Base-by-base conservation (phyloP, 805 yeast genomes). In the Kuraishia capsulata region DNA sequence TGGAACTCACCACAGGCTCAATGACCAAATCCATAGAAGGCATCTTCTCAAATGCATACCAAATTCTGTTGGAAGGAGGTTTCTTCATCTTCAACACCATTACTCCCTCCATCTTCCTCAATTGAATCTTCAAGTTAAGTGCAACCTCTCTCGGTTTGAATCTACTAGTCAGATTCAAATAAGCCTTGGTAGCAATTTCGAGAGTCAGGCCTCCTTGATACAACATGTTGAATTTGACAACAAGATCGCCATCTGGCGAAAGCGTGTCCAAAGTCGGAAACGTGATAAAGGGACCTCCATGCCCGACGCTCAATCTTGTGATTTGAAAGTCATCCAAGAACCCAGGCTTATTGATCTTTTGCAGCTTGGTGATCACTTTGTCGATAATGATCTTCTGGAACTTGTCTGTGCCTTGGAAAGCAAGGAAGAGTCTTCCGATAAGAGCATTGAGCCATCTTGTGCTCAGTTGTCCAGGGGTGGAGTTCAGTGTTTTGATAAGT, bases 381-480 rank as follows among this genome's bases (percentile, higher is more conserved):
- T 63, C 59, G 36, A 72, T 67, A 33, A 89, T 64, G 36, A 67
- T 70, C 36, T 69, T 64, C 37, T 79, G 78, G 48, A 88, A 69
- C 11, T 67, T 64, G 10, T 75, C 76, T 0, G 97, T 88, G 36
- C 76, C 69, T 49, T 88, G 87, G 4, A 85, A 59, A 0, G 87
- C 73, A 30, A 92, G 61, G 51, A 89, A 92, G 10, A 90, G 46
- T 41, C 98, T 67, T 0, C 97, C 97, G 11, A 84, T 47, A 2
- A 89, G 44, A 0, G 96, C 96, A 58, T 92, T 92, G 18, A 92
- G 57, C 98, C 97, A 92, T 51, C 84, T 78, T 0, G 94, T 78
- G 18, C 85, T 81, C 21, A 82, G 58, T 50, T 87, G 92, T 2
- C 86, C 87, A 48, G 85, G 94, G 0, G 89, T 75, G 1, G 95